Percentiles rank a stretch among this genome's conserved stretches.
Conservation (phyloP, 345 rosid genomes). For the Psidium guajava region DNA sequence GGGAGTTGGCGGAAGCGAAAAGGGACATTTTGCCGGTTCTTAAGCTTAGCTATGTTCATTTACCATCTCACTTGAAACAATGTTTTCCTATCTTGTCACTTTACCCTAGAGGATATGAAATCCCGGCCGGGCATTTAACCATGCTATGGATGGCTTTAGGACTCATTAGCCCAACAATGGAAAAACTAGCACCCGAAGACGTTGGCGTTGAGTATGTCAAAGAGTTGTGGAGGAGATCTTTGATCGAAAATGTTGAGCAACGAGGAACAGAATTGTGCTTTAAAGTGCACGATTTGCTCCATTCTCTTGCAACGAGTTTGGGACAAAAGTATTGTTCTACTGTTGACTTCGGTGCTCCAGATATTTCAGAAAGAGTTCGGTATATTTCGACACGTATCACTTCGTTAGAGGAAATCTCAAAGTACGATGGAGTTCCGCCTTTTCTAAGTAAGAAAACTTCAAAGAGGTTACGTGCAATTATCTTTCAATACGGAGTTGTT, state of each 20-base stretch:
- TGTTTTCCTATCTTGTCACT: not conserved
- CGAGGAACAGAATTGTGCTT: rapidly evolving
- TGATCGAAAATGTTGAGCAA: not conserved
- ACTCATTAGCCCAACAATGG: not conserved
- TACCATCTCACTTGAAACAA: not conserved
- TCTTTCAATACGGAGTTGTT: rapidly evolving
- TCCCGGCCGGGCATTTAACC: rapidly evolving
- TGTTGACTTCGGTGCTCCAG: not conserved
- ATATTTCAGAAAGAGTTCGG: not conserved
- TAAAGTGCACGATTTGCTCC: not conserved
- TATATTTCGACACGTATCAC: not conserved
- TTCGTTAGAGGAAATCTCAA: not conserved
- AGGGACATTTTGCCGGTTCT: not conserved
- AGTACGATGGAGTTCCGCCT: not conserved
- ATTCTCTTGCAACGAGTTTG: not conserved
- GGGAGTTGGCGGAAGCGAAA: not conserved
- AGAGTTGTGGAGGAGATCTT: not conserved
- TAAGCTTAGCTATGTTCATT: not conserved
- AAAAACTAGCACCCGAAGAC: not conserved
- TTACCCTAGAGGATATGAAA: not conserved
- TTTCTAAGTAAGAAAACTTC: not conserved
- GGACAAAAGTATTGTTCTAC: not conserved
- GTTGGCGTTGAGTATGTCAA: not conserved
- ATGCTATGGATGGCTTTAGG: not conserved
- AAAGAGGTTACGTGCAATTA: not conserved